A percentile compares a stretch with the other conserved stretches of the same genome.
These are phyloP conservation scores for Oenanthe javanica DNA, from an alignment of 140 eudicot genomes.

Conservation along the genomic window DNA sequence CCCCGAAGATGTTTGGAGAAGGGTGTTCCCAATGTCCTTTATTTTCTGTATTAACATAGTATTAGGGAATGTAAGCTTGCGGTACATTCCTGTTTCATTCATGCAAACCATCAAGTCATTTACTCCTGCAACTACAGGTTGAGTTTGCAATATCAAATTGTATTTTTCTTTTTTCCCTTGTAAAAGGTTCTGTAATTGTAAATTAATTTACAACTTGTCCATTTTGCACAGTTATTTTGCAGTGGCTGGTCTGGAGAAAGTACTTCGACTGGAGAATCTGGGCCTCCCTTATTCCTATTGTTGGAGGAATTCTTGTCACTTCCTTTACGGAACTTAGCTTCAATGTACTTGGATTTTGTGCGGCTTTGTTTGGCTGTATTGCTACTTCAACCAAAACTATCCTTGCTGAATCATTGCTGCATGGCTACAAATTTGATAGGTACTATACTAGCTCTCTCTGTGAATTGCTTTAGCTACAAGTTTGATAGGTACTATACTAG, in stretches of 20 bases:
- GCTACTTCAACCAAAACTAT: constrained; percentile 96
- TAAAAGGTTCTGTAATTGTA: neutral
- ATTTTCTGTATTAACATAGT: constrained; percentile 90
- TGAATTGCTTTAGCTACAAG: constrained; percentile 30
- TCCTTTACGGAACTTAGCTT: constrained; percentile 95
- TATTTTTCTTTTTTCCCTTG: neutral
- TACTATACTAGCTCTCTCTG: neutral
- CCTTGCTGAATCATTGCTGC: constrained; percentile 91
- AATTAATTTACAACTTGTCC: neutral
- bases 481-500: constrained; percentile 60
- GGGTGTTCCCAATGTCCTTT: constrained; percentile 94
- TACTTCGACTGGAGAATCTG: constrained; percentile 87
- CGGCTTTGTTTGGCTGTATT: constrained; percentile 95
- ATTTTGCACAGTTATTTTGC: constrained; percentile 67
- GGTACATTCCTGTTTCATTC: constrained; percentile 93
- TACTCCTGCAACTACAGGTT: constrained; percentile 99
- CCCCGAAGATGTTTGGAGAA: constrained; percentile 91
- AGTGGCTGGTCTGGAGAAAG: constrained; percentile 97
- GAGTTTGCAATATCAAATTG: neutral
- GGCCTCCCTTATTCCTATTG: constrained; percentile 90
- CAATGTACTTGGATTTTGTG: constrained; percentile 73
- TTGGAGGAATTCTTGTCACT: constrained; percentile 94
- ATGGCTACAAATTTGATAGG: constrained; percentile 99
- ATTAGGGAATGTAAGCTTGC: constrained; percentile 92
- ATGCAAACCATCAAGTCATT: constrained; percentile 98